These are phyloP conservation scores for Camptophora hylomeconis DNA, from an alignment of 2,329 filamentous ascomycete species.

Conservation along the genomic window DNA sequence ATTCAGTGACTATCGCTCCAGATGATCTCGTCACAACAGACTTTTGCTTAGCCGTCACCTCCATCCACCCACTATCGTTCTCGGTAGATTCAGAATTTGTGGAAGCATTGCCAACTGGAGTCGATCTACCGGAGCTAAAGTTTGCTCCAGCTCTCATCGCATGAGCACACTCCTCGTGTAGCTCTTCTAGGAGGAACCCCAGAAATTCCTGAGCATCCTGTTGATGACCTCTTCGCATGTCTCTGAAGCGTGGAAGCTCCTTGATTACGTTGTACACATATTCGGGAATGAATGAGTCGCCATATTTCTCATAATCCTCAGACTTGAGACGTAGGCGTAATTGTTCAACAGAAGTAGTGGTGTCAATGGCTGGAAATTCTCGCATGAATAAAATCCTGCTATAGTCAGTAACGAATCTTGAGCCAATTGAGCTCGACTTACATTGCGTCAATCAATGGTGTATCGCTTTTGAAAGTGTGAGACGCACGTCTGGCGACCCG, in stretches of 20 bases:
- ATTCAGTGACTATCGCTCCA: conserved; percentile 57
- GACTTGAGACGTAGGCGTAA: conserved; percentile 62
- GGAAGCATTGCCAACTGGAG: conserved; percentile 29
- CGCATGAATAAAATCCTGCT: conserved; percentile 85
- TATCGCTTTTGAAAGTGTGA: conserved; percentile 90
- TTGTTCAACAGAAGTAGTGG: conserved; percentile 60
- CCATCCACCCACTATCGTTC: conserved; percentile 65
- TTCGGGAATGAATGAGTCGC: conserved; percentile 81
- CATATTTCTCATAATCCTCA: conserved; percentile 77
- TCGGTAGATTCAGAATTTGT: conserved; percentile 29
- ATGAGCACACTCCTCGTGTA: conserved; percentile 81
- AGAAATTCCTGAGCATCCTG: conserved; percentile 97
- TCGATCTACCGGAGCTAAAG: conserved; percentile 32
- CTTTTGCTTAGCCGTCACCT: conserved; percentile 87
- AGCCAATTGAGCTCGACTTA: conserved; percentile 33
- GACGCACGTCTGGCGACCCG: conserved; percentile 70
- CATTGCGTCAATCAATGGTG: conserved; percentile 88
- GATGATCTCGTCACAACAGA: conserved; percentile 75
- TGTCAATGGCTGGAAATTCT: conserved; percentile 77
- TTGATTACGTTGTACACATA: conserved; percentile 92
- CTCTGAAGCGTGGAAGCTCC: conserved; percentile 72
- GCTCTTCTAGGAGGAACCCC: conserved; percentile 78
- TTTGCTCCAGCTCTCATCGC: conserved; percentile 49
- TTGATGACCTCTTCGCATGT: conserved; percentile 90
- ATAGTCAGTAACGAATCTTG: conserved; percentile 9